phyloP scores from a whole-genome alignment of 129 eudicot species.

The Ambrosia trifida region DNA sequence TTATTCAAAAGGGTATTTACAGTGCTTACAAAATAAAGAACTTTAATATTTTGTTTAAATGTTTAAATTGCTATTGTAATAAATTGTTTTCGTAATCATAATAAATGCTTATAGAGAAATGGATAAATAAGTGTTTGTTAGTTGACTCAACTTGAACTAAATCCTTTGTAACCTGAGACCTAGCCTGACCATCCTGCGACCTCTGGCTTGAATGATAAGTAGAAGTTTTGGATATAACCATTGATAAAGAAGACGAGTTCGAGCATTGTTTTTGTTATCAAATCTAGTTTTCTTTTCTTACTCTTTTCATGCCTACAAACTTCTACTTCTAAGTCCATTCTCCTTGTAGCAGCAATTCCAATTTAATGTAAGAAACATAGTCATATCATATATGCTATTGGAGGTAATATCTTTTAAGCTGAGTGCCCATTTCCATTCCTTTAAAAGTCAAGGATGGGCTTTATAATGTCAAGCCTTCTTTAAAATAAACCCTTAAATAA shows the following conservation, averaged over 20 bases:
- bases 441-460: not conserved
- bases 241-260: too few relatives aligned
- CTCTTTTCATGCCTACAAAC: not conserved
- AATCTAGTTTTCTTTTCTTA: not conserved
- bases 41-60: not conserved
- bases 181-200: not conserved
- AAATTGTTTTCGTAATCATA: not conserved
- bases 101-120: not conserved
- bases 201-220: not conserved
- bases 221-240: not conserved
- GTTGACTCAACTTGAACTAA: not conserved
- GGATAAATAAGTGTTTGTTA: not conserved
- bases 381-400: not conserved
- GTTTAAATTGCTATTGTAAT: not conserved
- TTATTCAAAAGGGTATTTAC: not conserved
- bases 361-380: not conserved
- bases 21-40: not conserved
- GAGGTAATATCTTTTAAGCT: not conserved
- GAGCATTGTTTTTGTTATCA: not conserved
- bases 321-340: not conserved
- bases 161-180: not conserved
- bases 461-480: not conserved
- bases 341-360: not conserved
- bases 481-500: not conserved
- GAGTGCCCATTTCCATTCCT: not conserved